Conservation (phyloP, 2,329 filamentous ascomycete species). For the Calonectria multiphialidica region DNA sequence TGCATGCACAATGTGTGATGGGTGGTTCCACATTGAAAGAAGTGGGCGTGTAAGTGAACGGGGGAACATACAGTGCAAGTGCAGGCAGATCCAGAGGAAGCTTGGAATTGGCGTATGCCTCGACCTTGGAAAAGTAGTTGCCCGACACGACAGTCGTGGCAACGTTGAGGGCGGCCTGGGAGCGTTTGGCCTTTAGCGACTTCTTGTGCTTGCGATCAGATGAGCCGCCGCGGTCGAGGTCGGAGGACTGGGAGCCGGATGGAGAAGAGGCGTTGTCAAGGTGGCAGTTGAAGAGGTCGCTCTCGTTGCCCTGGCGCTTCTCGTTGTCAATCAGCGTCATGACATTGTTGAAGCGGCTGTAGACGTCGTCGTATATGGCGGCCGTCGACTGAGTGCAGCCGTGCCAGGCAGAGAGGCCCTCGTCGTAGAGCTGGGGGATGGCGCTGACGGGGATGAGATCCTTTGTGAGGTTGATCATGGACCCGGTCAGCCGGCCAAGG, state of each 20-base stretch:
- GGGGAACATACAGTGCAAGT: constrained; percentile 71
- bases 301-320: constrained; percentile 63
- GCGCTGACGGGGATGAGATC: constrained; percentile 49
- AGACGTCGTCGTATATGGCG: constrained; percentile 70
- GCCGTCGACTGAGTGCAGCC: constrained; percentile 56
- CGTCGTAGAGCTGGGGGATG: constrained; percentile 53
- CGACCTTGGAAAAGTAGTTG: constrained; percentile 80
- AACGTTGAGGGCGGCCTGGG: constrained; percentile 27
- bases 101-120: constrained; percentile 82
- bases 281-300: constrained; percentile 62
- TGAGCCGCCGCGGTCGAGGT: constrained; percentile 20
- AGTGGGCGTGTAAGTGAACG: not conserved
- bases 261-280: constrained; percentile 24
- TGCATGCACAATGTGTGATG: not conserved
- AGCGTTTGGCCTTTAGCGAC: constrained; percentile 29
- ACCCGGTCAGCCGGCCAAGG: constrained; percentile 52
- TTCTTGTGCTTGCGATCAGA: constrained; percentile 27
- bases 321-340: constrained; percentile 81
- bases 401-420: constrained; percentile 58
- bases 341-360: constrained; percentile 72
- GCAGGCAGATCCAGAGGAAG: constrained; percentile 76
- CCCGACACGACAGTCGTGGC: constrained; percentile 51
- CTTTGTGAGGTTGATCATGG: constrained; percentile 58
- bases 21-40: not conserved
- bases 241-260: constrained; percentile 1